Evolutionary conservation across 2,329 filamentous ascomycete genomes (phyloP), one percentile per base, ranked within the genome.

Genomic region (Drechslerella stenobrocha): DNA sequence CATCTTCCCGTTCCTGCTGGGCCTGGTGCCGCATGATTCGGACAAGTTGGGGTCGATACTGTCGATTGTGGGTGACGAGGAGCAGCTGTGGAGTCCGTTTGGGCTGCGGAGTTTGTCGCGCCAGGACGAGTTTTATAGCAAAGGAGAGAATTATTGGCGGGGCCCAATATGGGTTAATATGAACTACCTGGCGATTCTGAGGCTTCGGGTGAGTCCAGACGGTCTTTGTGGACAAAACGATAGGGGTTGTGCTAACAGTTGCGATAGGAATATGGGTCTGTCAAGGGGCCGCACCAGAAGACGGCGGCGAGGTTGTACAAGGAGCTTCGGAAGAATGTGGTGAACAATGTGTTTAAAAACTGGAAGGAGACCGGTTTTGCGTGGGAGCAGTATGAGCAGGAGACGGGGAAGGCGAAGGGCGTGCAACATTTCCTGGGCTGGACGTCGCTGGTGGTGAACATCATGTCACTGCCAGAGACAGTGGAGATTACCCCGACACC

Each of bases 371-470:
- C 93, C 0, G 92, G 92, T 15, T 97, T 97, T 75, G 93, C 92
- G 0, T 98, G 92, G 92, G 93, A 98, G 78, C 93, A 98, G 78
- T 98, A 97, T 77, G 89, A 95, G 76, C 90, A 91, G 0, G 90
- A 96, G 73, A 95, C 89, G 2, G 93, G 93, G 45, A 83, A 83
- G 53, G 93, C 93, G n/a, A 92, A 97, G 80, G 83, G 93, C 40
- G 97, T 91, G 3, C 90, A 96, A 80, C 92, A 97, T 77, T 98
- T 98, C 76, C 96, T 93, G 0, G 93, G 93, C 51, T 98, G 93
- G 93, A 98, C 93, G n/a, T 96, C 90, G 76, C 80, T 97, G 77
- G 89, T 97, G 47, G 91, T 97, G 45, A 96, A 96, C 80, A 89
- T 98, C 72, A 96, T 97, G 90, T 84, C 85, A 46, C 92, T 98